Percentiles rank a stretch among this genome's conserved stretches.
phyloP scores from a whole-genome alignment of 1,139 yeast species.

The Yamadazyma dendronema region DNA sequence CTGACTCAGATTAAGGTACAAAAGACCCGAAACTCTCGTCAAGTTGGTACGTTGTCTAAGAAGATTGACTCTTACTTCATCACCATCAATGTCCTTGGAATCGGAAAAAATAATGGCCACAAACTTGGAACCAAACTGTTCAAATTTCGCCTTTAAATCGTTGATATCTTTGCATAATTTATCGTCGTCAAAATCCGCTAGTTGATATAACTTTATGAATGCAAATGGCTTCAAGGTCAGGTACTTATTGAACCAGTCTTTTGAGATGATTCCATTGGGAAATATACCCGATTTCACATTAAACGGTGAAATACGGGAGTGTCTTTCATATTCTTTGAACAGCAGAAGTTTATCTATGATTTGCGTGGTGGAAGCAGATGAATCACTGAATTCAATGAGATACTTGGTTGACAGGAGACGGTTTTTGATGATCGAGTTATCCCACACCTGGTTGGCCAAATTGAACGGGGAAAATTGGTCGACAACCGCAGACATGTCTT shows the following conservation, averaged over 20 bases:
- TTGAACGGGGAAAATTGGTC: constrained; percentile 19
- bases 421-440: constrained; percentile 38
- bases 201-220: constrained; percentile 10
- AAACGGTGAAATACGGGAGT: constrained; percentile 39
- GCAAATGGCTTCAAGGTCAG: constrained; percentile 33
- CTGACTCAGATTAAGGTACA: constrained; percentile 16
- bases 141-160: constrained; percentile 18
- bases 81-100: constrained; percentile 12
- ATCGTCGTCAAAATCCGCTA: neutral
- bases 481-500: constrained; percentile 1
- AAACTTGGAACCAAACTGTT: constrained; percentile 22
- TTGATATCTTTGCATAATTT: constrained; percentile 13
- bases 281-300: constrained; percentile 34
- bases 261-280: constrained; percentile 43
- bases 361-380: constrained; percentile 1
- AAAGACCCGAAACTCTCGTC: constrained; percentile 29
- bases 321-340: constrained; percentile 15
- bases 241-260: constrained; percentile 39
- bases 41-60: constrained; percentile 31
- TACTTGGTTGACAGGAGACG: constrained; percentile 36
- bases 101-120: constrained; percentile 28
- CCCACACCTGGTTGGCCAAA: constrained; percentile 33
- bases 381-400: constrained; percentile 18
- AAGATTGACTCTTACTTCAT: constrained; percentile 20
- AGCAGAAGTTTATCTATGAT: constrained; percentile 1